phyloP scores from a whole-genome alignment of 345 rosid genomes.

The Punica granatum region DNA sequence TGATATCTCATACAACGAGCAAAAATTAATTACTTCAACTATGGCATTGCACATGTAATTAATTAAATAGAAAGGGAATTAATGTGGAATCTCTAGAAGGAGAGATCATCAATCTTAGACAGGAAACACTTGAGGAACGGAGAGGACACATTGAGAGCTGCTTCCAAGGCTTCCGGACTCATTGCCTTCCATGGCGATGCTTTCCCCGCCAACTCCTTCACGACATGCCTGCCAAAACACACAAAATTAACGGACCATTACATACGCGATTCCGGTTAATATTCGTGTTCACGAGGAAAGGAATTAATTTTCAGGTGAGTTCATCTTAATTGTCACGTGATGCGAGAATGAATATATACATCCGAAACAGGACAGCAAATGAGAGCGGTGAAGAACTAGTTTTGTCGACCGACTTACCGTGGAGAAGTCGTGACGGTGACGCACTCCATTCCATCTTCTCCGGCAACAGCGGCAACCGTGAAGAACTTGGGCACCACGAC shows the following conservation, averaged over 20 bases:
- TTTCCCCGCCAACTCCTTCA: slow-evolving; percentile 84
- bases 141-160: slow-evolving; percentile 55
- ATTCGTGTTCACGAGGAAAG: too few relatives aligned
- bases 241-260: too few relatives aligned
- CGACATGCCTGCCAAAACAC: slow-evolving; percentile 61
- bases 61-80: too few relatives aligned
- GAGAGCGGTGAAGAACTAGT: not conserved
- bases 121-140: slow-evolving; percentile 55
- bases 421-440: slow-evolving; percentile 85
- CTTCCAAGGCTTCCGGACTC: slow-evolving; percentile 62
- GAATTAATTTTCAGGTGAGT: too few relatives aligned
- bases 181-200: slow-evolving; percentile 70
- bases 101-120: slow-evolving; percentile 31
- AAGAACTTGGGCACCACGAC: slow-evolving; percentile 85
- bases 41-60: too few relatives aligned
- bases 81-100: too few relatives aligned
- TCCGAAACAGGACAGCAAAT: too few relatives aligned
- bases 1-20: too few relatives aligned
- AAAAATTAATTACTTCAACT: too few relatives aligned
- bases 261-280: too few relatives aligned
- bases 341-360: too few relatives aligned
- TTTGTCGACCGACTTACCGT: slow-evolving; percentile 32
- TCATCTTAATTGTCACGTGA: too few relatives aligned
- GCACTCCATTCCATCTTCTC: slow-evolving; percentile 75
- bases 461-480: slow-evolving; percentile 68